Base-by-base conservation (phyloP, 352 stramenopile genomes). In the Phytophthora pistaciae region DNA sequence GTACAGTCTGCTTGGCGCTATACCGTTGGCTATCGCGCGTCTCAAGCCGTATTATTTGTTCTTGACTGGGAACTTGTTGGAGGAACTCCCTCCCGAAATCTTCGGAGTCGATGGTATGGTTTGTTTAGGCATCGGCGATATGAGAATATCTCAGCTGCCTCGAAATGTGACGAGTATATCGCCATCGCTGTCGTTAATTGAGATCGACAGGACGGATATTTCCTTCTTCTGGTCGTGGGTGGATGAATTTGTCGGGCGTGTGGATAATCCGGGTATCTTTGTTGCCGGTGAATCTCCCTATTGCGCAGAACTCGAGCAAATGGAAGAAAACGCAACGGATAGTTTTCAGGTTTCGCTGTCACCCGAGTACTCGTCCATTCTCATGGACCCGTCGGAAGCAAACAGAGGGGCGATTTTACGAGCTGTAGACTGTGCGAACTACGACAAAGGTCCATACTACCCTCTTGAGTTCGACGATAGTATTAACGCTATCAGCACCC, bases 11-110 rank as follows among this genome's bases (percentile, higher is more conserved):
- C 29, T 80, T 27, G 16, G 25, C 3, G 27, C 25, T 6, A 23
- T 80, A 0, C 52, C 69, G 20, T 38, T 46, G 1, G 54, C 62
- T 25, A 42, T 80, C 11, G 14, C 64, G 13, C 44, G 40, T 3
- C 33, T 77, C 18, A n/a, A 67, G 23, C 31, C 60, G 3, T 31
- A 14, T 0, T 74, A 72, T 25, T 11, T 80, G 23, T 65, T 53
- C 9, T 49, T 80, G 20, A 64, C 56, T 9, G 49, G 62, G 4
- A 75, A 69, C 38, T 70, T 60, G 13, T 66, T 78, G 18, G 53
- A 21, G 0, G 20, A 53, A 0, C 49, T 80, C 3, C 70, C 74
- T 7, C 14, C 23, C 4, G 25, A 46, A 14, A 38, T 78, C 11
- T 68, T 76, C 6, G 31, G 53, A 5, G 21, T 53, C 16, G 14